phyloP scores from a whole-genome alignment of 2,329 filamentous ascomycete genomes.

The Talaromyces sp. region DNA sequence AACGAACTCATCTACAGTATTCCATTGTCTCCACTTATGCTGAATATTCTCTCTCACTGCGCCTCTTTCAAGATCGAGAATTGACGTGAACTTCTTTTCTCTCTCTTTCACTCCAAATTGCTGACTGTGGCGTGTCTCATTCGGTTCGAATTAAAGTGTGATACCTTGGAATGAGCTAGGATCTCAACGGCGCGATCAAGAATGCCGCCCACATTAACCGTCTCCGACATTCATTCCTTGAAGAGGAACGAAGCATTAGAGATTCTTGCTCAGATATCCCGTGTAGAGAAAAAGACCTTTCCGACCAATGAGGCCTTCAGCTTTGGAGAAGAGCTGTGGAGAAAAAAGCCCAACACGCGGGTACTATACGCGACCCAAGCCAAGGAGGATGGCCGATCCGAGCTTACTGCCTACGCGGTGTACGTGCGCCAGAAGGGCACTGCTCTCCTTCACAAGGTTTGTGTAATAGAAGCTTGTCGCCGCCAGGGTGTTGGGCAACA shows the following conservation, averaged over 20 bases:
- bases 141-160: neutral
- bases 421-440: conserved; percentile 49
- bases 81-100: neutral
- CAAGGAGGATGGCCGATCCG: conserved; percentile 14
- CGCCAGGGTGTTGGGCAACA: conserved; percentile 50
- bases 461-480: conserved; percentile 51
- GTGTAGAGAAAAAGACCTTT: conserved; percentile 55
- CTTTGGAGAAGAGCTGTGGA: conserved; percentile 50
- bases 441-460: conserved; percentile 57
- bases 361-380: conserved; percentile 40
- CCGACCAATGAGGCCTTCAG: conserved; percentile 55
- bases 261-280: conserved; percentile 39
- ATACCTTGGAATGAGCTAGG: conserved; percentile 2
- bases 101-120: neutral
- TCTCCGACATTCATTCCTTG: conserved; percentile 44
- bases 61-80: conserved; percentile 1
- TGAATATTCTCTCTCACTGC: too few relatives aligned
- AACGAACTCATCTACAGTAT: too few relatives aligned
- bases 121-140: neutral
- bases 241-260: conserved; percentile 37
- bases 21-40: too few relatives aligned
- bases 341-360: conserved; percentile 53
- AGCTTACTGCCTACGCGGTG: conserved; percentile 51
- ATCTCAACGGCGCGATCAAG: conserved; percentile 13
- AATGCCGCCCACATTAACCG: conserved; percentile 22